Evolutionary conservation across 139 green algal species (phyloP).

Genomic region (Prasinococcaceae sp.): DNA sequence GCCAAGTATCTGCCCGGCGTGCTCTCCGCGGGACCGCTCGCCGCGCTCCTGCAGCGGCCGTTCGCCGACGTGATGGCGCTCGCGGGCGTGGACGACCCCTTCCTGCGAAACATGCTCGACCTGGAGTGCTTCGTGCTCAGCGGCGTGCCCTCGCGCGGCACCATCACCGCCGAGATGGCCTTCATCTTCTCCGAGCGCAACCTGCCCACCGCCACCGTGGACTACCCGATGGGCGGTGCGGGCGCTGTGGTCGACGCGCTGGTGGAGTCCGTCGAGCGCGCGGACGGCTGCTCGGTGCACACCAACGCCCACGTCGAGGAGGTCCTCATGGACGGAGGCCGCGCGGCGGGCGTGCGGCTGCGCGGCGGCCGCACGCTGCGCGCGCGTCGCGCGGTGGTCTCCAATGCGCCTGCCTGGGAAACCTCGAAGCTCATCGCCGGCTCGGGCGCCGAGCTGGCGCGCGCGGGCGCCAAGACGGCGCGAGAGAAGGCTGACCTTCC

Average conservation of each 20-base stretch:
- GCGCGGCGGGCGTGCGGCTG: slow-evolving; percentile 42
- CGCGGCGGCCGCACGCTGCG: not conserved
- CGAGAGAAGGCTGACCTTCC: too few species aligned
- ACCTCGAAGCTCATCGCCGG: slow-evolving; percentile 43
- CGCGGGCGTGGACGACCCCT: slow-evolving; percentile 42
- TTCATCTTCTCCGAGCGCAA: slow-evolving; percentile 67
- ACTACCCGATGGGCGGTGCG: slow-evolving; percentile 32
- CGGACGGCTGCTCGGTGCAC: slow-evolving; percentile 37
- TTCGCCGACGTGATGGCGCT: slow-evolving; percentile 12
- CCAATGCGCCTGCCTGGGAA: slow-evolving; percentile 73
- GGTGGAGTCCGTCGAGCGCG: slow-evolving; percentile 20
- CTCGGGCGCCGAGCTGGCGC: slow-evolving; percentile 8
- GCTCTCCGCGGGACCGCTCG: slow-evolving; percentile 9
- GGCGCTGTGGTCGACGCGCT: slow-evolving; percentile 56
- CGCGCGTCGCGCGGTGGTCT: slow-evolving; percentile 39
- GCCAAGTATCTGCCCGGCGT: slow-evolving; percentile 4
- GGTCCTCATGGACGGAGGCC: slow-evolving; percentile 37
- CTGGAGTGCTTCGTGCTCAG: slow-evolving; percentile 68
- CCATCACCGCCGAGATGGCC: slow-evolving; percentile 38
- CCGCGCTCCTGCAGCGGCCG: slow-evolving; percentile 10
- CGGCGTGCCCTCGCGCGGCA: slow-evolving; percentile 21
- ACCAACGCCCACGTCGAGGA: slow-evolving; percentile 52
- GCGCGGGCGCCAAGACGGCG: too few species aligned
- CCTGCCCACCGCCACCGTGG: slow-evolving; percentile 38
- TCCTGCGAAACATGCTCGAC: slow-evolving; percentile 49